Base-by-base conservation (phyloP, 106 monocot genomes). In the Allium fistulosum region DNA sequence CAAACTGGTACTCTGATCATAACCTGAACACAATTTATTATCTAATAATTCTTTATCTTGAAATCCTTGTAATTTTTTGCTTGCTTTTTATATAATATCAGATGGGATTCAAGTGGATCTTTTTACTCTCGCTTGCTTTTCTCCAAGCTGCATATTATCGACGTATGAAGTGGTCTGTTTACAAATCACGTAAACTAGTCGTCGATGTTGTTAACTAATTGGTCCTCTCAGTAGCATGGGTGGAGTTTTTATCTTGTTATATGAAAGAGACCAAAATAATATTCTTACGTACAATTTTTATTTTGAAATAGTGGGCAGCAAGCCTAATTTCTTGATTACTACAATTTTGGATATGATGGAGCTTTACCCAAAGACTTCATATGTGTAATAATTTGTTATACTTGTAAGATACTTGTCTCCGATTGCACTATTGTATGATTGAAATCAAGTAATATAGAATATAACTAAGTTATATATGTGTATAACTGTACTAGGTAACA, bases 41-140 rank as follows among this genome's bases (percentile, higher is more conserved):
- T n/a, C n/a, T 67, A 67, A 7, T 67, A 26, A 27, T 51, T 11
- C 18, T 48, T 17, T 16, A 63, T 6, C 12, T 11, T 7, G 1
- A 22, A 59, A 13, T 18, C 7, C n/a, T 48, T 12, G 15, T 55
- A 15, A 55, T 15, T 37, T 37, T 47, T 10, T 13, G 14, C 26
- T 49, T 7, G 26, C 17, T 67, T 59, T 49, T 49, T 46, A 18
- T 53, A 28, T 47, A 37, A 18, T 62, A 61, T 62, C 63, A 92
- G 91, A 93, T 93, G 93, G 93, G 93, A 53, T 86, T 93, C 76
- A 93, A 93, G 67, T 93, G 93, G 88, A 86, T 93, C 15, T 93
- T 93, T 17, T 75, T 93, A 37, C 57, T 88, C 16, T 86, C 88
- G 0, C 88, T 93, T 17, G 88, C 93, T 63, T 83, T 93, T 62